Conservation (phyloP, 768 basidiomycete genomes). For the Boletus subparvulus region DNA sequence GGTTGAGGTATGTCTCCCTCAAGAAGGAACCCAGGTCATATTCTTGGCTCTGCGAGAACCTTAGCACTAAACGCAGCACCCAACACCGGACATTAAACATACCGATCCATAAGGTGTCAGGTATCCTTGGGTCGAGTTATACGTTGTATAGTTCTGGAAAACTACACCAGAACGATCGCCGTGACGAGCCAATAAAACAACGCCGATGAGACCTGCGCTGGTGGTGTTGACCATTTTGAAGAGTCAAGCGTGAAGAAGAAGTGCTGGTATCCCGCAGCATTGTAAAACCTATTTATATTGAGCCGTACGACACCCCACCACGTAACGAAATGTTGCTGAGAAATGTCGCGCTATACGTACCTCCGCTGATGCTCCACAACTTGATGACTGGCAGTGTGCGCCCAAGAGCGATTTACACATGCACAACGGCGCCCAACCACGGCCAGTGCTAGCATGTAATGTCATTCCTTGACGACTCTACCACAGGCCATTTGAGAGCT, state of each 20-base stretch:
- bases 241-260: neutral
- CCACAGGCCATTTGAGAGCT: too few relatives aligned
- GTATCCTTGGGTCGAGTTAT: constrained; percentile 59
- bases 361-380: neutral
- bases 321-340: neutral
- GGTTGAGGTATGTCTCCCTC: constrained; percentile 62
- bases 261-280: too few relatives aligned
- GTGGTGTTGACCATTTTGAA: constrained; percentile 25
- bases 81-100: constrained; percentile 14
- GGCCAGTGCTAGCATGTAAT: too few relatives aligned
- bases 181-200: constrained; percentile 72
- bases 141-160: constrained; percentile 73
- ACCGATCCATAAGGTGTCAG: constrained; percentile 76
- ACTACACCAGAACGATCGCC: constrained; percentile 63
- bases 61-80: neutral
- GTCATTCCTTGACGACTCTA: too few relatives aligned
- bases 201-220: constrained; percentile 53
- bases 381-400: too few relatives aligned
- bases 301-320: neutral
- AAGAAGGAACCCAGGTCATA: constrained; percentile 59
- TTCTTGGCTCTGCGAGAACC: constrained; percentile 42
- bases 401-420: too few relatives aligned
- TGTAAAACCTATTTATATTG: constrained; percentile 13
- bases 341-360: neutral
- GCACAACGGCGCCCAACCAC: too few relatives aligned